Base-by-base conservation (phyloP, 257 asterid genomes). In the Ajuga chamaepitys region DNA sequence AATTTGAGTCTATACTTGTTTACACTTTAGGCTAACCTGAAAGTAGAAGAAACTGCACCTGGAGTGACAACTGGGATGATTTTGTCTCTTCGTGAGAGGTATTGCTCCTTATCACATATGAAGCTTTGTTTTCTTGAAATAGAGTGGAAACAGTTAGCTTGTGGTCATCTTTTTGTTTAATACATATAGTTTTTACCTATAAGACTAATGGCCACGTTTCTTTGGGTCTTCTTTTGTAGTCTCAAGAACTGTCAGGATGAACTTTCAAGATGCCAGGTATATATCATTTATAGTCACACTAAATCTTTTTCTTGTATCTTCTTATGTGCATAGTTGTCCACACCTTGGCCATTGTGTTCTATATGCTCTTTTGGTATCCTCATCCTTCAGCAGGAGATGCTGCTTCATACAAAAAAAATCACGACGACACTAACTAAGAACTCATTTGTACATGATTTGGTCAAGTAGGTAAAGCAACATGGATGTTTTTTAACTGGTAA, bases 41-140 rank as follows among this genome's bases (percentile, higher is more conserved):
- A 88, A 75, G 85, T 82, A 54, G 97, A 86, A 74, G 98, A 88
- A 73, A 83, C 98, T 73, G 86, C 98, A 28, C 96, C 96, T 14
- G 96, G 98, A 51, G 89, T 75, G 66, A 84, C 96, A 30, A 88
- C 98, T 3, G 96, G 96, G 76, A 91, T 85, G 88, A 91, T 91
- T 68, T 80, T 88, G 79, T 84, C 96, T 70, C 96, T 88, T 76
- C 95, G 98, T 24, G 95, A 88, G 81, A 91, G 95, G 98, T 91
- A 65, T 47, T 54, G 37, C 64, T 66, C 64, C 25, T 63, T 56
- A 46, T 42, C 44, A 8, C 17, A 46, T 63, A 54, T 35, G 20
- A 13, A 35, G 18, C 18, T 28, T 46, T n/a, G 56, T 8, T 17
- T 38, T 17, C 34, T 20, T 12, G 41, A 52, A 11, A 30, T 30